Base-by-base conservation (phyloP, 768 basidiomycete species). In the Podaxis mareebaensis region DNA sequence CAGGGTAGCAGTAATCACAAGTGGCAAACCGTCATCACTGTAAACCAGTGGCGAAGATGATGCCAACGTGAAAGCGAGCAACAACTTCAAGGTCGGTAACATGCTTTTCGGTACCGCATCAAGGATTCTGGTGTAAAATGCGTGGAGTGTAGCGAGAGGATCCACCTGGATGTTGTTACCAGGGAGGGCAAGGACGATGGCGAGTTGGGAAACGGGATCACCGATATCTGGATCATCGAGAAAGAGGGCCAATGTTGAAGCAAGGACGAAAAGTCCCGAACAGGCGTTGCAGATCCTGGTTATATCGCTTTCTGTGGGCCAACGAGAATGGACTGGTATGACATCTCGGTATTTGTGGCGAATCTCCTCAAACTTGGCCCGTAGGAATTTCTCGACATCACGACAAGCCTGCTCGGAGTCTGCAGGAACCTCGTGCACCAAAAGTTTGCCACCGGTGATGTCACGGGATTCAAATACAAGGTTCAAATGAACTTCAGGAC, bases 121-220 rank as follows among this genome's bases (percentile, higher is more conserved):
- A 5, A 60, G 49, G 13, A 60, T 52, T 39, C 20, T 20, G 20
- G 48, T 24, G 30, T 60, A 60, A 24, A 60, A 36, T 1, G 36
- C 22, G 24, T 52, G n/a, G 15, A 60, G 58, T 4, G 30, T 20
- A 3, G 33, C 8, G 36, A 60, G 58, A 15, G 48, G 22, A 26
- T 40, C 38, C 2, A 7, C 2, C 4, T 39, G 36, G 15, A 11
- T 5, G 1, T 22, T 36, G 6, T 6, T 6, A 5, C 10, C 36
- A 17, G 10, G 20, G 17, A 60, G 10, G 3, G 36, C 51, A 24
- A 60, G 36, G 20, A 36, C 13, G 24, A 26, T 24, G 6, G 20
- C 38, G 3, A 60, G 49, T 20, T 60, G 58, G 33, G 48, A 49
- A 5, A 51, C 10, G 13, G 58, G 58, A 24, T 60, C 58, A 22